Base-by-base conservation (phyloP, 495 filamentous ascomycete genomes). In the Hypoxylon crocopeplum region DNA sequence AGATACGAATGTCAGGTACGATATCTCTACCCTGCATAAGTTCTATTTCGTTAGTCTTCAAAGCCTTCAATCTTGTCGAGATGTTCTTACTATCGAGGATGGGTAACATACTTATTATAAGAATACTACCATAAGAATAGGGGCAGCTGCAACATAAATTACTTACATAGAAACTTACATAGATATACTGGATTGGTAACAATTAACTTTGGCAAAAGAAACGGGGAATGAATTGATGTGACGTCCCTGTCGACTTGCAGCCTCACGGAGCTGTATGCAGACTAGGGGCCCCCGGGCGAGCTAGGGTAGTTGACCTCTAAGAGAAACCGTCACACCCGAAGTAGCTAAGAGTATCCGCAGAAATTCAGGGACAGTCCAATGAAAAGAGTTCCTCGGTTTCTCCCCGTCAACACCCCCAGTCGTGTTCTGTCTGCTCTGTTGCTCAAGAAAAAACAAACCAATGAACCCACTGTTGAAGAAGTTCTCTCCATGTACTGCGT, bases 351-450 rank as follows among this genome's bases (percentile, higher is more conserved):
- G 10, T 36, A 51, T 54, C 63, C 62, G 48, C 32, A 46, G 25
- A 39, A 48, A 21, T 13, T 29, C 62, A 66, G 62, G 57, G 22
- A 62, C 62, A 8, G 13, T 2, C 66, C 66, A 66, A 69, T 69
- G 7, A 45, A 11, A 20, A 22, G 15, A 40, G 25, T 6, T 5
- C 17, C 19, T 69, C 63, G 59, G 55, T 67, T 69, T 41, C 62
- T 69, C 58, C 66, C 66, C 59, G 62, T 66, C 48, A 48, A 57
- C 42, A 53, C 16, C 52, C 57, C 62, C 34, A 33, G 49, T 40
- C 21, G 4, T 8, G 24, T 3, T 27, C 8, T 8, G 21, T n/a
- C 42, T 24, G 19, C 41, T 50, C 17, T 32, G 39, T 39, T 29
- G 36, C 34, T 48, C 13, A 55, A 16, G 20, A 59, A 64, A 41